phyloP scores from a whole-genome alignment of 2,329 filamentous ascomycete species.

The Stachybotrys elegans region DNA sequence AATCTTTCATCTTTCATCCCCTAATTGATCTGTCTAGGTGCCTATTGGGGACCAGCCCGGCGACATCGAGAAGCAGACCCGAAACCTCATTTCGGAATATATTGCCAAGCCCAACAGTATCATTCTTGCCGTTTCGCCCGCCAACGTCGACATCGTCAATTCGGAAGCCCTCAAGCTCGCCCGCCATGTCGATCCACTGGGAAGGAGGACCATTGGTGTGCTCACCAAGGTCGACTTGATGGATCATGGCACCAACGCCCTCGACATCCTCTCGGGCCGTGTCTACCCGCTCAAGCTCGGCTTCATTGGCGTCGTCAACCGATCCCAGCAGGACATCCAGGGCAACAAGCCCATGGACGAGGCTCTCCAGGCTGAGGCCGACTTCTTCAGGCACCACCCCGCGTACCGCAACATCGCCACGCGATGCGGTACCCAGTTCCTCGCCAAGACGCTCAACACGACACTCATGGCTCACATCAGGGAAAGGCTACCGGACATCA shows the following conservation, averaged over 20 bases:
- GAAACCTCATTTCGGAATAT: constrained; percentile 94
- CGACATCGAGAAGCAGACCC: constrained; percentile 98
- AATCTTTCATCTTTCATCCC: constrained; percentile 8
- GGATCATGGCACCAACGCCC: constrained; percentile 96
- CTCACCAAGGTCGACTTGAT: constrained; percentile 96
- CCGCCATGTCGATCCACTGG: constrained; percentile 92
- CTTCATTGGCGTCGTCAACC: constrained; percentile 96
- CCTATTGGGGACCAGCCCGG: constrained; percentile 96
- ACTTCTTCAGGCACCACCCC: constrained; percentile 96
- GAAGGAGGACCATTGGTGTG: constrained; percentile 91
- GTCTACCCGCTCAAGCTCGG: constrained; percentile 96
- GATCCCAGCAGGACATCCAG: constrained; percentile 97
- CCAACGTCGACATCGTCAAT: constrained; percentile 97
- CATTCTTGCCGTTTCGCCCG: constrained; percentile 90
- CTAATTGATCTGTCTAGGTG: constrained; percentile 48
- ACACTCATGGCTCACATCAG: constrained; percentile 96
- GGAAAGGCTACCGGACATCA: constrained; percentile 94
- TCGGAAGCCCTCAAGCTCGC: constrained; percentile 96
- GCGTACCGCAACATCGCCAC: constrained; percentile 95
- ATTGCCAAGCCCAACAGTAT: constrained; percentile 99
- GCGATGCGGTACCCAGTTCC: constrained; percentile 86
- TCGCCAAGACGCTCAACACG: constrained; percentile 91
- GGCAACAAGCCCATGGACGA: constrained; percentile 92
- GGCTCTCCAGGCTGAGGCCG: constrained; percentile 80
- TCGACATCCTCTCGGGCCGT: constrained; percentile 94